Base-by-base conservation (phyloP, 805 yeast species). In the Saccharomycopsis sp. region DNA sequence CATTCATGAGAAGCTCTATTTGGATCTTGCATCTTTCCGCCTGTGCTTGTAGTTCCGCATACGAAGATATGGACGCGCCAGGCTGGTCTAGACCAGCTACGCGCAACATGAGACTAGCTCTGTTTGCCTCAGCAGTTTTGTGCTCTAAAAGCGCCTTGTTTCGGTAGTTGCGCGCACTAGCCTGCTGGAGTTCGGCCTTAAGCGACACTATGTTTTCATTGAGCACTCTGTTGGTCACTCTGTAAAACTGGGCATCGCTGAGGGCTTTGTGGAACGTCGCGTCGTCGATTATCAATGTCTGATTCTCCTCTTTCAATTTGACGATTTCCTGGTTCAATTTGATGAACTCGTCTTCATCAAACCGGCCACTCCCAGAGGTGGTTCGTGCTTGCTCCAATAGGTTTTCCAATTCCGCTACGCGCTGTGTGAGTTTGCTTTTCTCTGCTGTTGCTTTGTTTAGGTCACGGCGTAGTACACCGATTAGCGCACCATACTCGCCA, bases 1-100 rank as follows among this genome's bases (percentile, higher is more conserved):
- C 85, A 47, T 74, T 75, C 59, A 87, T 73, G 55, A 87, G 70
- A 29, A 29, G 37, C n/a, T n/a, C n/a, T n/a, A n/a, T n/a, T n/a
- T n/a, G n/a, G 12, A 12, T 12, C 37, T 29, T 29, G 37, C 12
- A 29, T 29, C 12, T 29, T 12, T 29, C 37, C 12, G 37, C 37
- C 12, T 7, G 9, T 5, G 37, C 37, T 12, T 29, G 37, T 29
- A 29, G 12, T 12, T 29, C 37, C 9, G 9, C 12, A 12, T 29
- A 29, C 37, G 37, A 29, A 12, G 37, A 29, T 29, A 29, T 29
- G 37, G 37, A 29, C 5, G 9, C 12, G 37, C 37, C 12, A 29
- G 37, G 37, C 37, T 29, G 5, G 12, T 29, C 37, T 29, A 29
- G 37, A 29, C 37, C 37, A 29, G 37, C 37, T 29, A 12, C 37